Evolutionary conservation across 768 basidiomycete genomes (phyloP), one percentile per base, ranked within the genome.

Genomic region (Leucogyrophana mollusca): DNA sequence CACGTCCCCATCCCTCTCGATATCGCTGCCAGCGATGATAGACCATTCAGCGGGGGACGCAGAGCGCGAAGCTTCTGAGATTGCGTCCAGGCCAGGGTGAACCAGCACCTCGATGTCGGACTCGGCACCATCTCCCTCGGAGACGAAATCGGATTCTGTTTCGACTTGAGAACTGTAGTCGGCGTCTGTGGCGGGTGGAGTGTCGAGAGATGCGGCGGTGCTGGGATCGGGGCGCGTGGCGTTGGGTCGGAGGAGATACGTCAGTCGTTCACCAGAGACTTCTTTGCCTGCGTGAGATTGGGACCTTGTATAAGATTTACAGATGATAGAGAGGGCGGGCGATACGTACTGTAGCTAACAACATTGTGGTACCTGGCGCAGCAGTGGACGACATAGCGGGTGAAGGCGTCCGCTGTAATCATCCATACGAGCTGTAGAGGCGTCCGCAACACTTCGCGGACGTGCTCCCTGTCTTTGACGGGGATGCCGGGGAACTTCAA

Each of bases 331-430:
- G 23, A 40, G 17, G 33, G 42, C 32, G 37, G n/a, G 13, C 32
- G 14, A 34, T 22, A 73, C 86, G 56, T 63, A 88, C 88, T 91
- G 72, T 83, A 92, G 67, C 85, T 87, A 56, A 91, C 83, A 49
- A 92, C 64, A 47, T 82, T 81, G 61, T 90, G 80, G 64, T 85
- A 91, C 30, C 89, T 73, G 34, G 88, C 87, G 48, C 86, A 83
- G 53, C 89, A 91, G 53, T 93, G 90, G 5, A 91, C 81, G 37
- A 91, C 78, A 56, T 88, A 91, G 24, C 90, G 76, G 22, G 85
- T 81, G 67, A 90, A 91, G 0, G 81, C 73, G 22, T 43, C 55
- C 1, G 37, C 11, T 22, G 47, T 56, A 49, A 85, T 80, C n/a
- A 70, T 73, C 90, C 90, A 92, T 4, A 90, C 73, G 16, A 91